phyloP scores from a whole-genome alignment of 345 rosid species.

The Cardamine resedifolia region DNA sequence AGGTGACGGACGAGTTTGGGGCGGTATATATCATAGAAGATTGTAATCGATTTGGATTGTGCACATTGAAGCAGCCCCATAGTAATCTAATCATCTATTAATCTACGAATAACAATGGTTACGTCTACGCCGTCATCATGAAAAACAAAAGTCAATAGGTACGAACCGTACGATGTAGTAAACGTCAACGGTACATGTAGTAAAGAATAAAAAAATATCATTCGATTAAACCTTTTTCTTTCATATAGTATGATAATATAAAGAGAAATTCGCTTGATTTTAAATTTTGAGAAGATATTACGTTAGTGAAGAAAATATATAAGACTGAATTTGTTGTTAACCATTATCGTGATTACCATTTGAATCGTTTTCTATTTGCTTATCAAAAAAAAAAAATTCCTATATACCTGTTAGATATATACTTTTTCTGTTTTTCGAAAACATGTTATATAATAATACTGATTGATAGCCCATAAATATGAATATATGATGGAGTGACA shows the following conservation, averaged over 20 bases:
- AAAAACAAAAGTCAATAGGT: not conserved
- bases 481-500: not conserved
- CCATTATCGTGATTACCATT: not conserved
- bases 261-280: not conserved
- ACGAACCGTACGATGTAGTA: not conserved
- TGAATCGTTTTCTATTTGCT: no score
- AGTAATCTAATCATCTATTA: not conserved
- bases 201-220: not conserved
- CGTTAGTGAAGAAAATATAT: not conserved
- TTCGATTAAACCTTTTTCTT: not conserved
- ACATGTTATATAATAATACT: no score
- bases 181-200: not conserved
- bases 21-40: not conserved
- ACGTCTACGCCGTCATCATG: not conserved
- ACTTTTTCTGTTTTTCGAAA: no score
- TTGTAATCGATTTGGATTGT: slow-evolving; percentile 19
- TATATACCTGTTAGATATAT: no score
- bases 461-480: not conserved
- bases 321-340: not conserved
- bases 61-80: slow-evolving; percentile 2
- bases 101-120: not conserved
- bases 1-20: not conserved
- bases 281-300: not conserved
- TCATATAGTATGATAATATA: not conserved
- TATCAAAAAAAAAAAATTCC: no score